Evolutionary conservation across 1,139 yeast genomes (phyloP).

Genomic region (Saccharomyces hybrid): DNA sequence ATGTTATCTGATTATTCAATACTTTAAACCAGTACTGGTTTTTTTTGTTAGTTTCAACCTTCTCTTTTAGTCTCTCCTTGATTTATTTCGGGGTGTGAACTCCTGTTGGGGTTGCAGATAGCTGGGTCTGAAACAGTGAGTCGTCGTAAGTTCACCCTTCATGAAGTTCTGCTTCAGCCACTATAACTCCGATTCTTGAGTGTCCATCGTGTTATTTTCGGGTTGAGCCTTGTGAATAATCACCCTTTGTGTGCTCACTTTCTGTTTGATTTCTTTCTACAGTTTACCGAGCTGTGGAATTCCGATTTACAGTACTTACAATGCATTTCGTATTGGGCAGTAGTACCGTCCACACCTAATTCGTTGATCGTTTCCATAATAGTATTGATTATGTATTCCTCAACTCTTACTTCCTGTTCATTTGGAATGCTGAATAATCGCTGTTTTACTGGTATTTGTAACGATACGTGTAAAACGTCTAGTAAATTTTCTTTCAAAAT

Average conservation of each 20-base stretch:
- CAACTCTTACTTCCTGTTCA: too few species aligned
- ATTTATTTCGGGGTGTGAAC: neutral
- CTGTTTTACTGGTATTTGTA: too few species aligned
- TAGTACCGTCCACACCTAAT: too few species aligned
- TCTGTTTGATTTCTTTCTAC: neutral
- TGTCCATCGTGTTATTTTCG: neutral
- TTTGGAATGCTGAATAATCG: too few species aligned
- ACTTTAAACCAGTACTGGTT: neutral
- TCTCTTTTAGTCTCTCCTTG: neutral
- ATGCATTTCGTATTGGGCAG: neutral
- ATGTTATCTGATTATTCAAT: neutral
- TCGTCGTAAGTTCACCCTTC: neutral
- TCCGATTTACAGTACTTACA: neutral
- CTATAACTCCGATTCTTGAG: neutral
- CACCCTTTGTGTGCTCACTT: neutral
- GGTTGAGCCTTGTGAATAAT: neutral
- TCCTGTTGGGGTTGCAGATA: neutral
- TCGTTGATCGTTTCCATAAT: too few species aligned
- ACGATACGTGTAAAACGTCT: too few species aligned
- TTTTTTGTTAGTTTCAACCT: neutral
- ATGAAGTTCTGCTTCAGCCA: neutral
- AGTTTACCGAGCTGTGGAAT: neutral
- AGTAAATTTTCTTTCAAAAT: too few species aligned
- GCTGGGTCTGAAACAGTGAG: neutral
- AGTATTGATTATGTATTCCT: too few species aligned